Percentiles rank a stretch among this genome's conserved stretches.
These are phyloP conservation scores for Quercus wislizeni DNA, from an alignment of 306 rosid species.

Conservation along the genomic window DNA sequence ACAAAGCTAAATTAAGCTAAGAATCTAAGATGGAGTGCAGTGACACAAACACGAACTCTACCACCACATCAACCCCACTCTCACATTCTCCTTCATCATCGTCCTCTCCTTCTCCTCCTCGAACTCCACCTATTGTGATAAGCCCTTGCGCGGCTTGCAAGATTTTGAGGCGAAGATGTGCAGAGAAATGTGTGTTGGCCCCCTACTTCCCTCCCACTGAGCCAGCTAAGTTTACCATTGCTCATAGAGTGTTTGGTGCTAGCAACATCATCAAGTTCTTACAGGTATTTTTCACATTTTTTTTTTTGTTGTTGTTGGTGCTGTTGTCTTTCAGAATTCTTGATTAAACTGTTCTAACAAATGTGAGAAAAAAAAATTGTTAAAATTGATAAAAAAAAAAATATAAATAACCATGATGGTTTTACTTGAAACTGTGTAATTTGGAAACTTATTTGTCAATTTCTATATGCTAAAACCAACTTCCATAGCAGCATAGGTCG, in stretches of 20 bases:
- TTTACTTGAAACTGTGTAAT: too few species aligned
- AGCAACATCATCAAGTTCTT: conserved; percentile 93
- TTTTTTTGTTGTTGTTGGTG: background rate
- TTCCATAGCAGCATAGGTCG: too few species aligned
- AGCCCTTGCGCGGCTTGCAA: conserved; percentile 97
- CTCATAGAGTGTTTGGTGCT: conserved; percentile 89
- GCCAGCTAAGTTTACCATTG: conserved; percentile 85
- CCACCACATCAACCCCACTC: conserved; percentile 28
- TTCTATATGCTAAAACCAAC: too few species aligned
- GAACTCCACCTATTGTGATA: conserved; percentile 34
- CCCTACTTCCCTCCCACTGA: conserved; percentile 96
- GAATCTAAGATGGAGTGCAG: conserved; percentile 39
- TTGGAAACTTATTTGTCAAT: too few species aligned
- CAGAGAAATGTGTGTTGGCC: conserved; percentile 82
- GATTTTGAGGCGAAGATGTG: conserved; percentile 76
- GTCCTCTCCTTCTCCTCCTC: conserved; percentile 25
- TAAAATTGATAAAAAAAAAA: too few species aligned
- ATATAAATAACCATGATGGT: too few species aligned
- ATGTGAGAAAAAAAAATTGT: too few species aligned
- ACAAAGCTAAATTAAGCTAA: conserved; percentile 3
- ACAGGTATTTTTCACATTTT: conserved; percentile 47
- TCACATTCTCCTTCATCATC: conserved; percentile 40
- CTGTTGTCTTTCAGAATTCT: background rate
- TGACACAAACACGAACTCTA: conserved; percentile 25
- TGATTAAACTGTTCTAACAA: too few species aligned